Base-by-base conservation (phyloP, 2,329 filamentous ascomycete species). In the Cordyceps javanica region DNA sequence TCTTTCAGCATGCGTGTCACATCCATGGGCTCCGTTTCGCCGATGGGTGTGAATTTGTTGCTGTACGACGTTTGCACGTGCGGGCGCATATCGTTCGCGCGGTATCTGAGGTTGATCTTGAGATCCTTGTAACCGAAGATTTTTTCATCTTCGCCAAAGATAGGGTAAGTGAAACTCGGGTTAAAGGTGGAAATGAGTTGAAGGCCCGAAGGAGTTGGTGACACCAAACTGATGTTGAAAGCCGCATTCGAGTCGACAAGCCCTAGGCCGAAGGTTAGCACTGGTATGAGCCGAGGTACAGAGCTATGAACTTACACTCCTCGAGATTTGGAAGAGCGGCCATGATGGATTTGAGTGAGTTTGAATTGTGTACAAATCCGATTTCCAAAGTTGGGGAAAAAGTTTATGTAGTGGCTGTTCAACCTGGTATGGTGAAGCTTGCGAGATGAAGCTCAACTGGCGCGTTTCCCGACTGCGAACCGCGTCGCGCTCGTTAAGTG, bases 101-200 rank as follows among this genome's bases (percentile, higher is more conserved):
- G 77, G 64, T 78, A 87, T 61, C 84, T 84, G 57, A 97, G 75
- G 61, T 84, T 82, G 68, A 97, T 87, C 62, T 85, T 84, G 57
- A 96, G 80, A 55, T 85, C 85, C 69, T 91, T 87, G 77, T 97
- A 96, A 38, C 93, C 93, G 65, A 96, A 92, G 62, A 97, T 93
- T 30, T 81, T 82, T 72, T 99, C 91, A 9, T 94, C 87, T n/a
- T 97, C 88, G 66, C 91, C 91, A 65, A 97, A 97, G 62, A 99
- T 88, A 1, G 90, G 78, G 72, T 97, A 96, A 19, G 93, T 97
- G 70, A 92, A 95, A 67, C 83, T 82, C 0, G 94, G 95, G 60
- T 90, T 81, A 72, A 99, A 97, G 28, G 82, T 81, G 26, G 82
- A 80, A 64, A 87, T 74, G 32, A 80, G 82, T 65, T 82, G 83